These are phyloP conservation scores for Pseudonitzschia pungens DNA, from an alignment of 108 stramenopile species.

Conservation along the genomic window DNA sequence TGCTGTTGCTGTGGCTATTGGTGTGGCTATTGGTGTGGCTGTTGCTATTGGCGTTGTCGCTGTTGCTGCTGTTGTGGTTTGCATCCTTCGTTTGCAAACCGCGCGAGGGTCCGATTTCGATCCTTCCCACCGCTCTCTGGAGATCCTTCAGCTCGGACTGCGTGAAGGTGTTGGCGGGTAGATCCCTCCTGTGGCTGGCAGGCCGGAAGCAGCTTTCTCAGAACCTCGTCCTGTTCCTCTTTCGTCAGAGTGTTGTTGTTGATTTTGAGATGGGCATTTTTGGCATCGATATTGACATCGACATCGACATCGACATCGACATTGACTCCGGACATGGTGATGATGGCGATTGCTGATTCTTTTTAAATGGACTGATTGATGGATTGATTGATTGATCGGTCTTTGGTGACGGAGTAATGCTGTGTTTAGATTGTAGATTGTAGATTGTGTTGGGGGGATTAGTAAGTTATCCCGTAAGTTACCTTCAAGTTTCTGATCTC, in stretches of 20 bases:
- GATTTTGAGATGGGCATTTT: constrained; percentile 19
- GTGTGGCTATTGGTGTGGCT: background rate
- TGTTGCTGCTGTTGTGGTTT: background rate
- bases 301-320: no score
- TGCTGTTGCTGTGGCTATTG: no score
- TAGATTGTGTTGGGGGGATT: no score
- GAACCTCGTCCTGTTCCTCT: constrained; percentile 33
- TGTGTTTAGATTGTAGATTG: no score
- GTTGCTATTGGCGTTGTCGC: background rate
- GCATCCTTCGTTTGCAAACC: background rate
- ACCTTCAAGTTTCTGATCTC: no score
- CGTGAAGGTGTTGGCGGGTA: constrained; percentile 54
- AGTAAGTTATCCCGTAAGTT: no score
- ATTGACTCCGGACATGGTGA: background rate
- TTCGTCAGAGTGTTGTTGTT: constrained; percentile 33
- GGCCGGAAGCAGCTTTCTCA: constrained; percentile 37
- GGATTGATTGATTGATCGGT: background rate
- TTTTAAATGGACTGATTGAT: no score
- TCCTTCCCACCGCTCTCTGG: constrained; percentile 29
- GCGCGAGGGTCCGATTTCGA: background rate
- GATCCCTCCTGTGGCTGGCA: constrained; percentile 57
- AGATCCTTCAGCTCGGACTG: constrained; percentile 39
- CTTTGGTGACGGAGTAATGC: no score
- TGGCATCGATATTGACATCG: no score
- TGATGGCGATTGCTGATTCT: no score